Conservation (phyloP, 257 asterid genomes). For the Linderniella brevidens region DNA sequence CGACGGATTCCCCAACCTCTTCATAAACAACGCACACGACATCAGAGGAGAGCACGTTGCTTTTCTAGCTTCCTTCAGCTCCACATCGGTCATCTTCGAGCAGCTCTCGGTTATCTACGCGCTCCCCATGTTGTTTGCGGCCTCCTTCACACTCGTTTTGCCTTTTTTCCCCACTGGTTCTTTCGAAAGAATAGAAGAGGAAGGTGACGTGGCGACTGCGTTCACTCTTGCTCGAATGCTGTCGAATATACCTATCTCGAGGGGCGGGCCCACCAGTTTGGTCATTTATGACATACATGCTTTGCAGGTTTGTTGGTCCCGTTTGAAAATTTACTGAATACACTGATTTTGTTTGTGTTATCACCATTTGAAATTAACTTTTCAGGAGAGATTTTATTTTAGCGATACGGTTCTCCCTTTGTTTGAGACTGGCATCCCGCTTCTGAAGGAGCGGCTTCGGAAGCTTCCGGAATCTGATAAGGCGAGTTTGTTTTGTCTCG, state of each 20-base stretch:
- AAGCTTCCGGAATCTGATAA: conserved; percentile 42
- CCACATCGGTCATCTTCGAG: conserved; percentile 55
- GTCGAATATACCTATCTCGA: conserved; percentile 49
- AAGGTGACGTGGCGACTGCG: conserved; percentile 72
- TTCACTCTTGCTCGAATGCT: conserved; percentile 65
- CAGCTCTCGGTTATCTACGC: conserved; percentile 71
- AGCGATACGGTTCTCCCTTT: conserved; percentile 51
- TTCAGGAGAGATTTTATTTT: conserved; percentile 65
- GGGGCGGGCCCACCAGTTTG: conserved; percentile 68
- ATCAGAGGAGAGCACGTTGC: conserved; percentile 64
- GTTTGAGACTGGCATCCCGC: conserved; percentile 66
- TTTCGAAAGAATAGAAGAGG: conserved; percentile 63
- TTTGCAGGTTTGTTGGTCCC: conserved; percentile 31
- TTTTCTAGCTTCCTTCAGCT: conserved; percentile 61
- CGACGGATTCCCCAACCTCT: conserved; percentile 64
- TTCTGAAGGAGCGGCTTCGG: conserved; percentile 43
- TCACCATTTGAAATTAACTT: not conserved
- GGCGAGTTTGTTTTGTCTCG: conserved; percentile 11
- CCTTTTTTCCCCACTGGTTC: conserved; percentile 75
- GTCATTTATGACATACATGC: conserved; percentile 59
- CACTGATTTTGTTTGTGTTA: not conserved
- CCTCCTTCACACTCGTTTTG: conserved; percentile 44
- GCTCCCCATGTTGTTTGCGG: conserved; percentile 62
- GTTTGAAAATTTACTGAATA: not conserved
- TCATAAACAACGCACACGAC: conserved; percentile 54